phyloP scores from a whole-genome alignment of 2,329 filamentous ascomycete genomes.

The Fusarium siculi region DNA sequence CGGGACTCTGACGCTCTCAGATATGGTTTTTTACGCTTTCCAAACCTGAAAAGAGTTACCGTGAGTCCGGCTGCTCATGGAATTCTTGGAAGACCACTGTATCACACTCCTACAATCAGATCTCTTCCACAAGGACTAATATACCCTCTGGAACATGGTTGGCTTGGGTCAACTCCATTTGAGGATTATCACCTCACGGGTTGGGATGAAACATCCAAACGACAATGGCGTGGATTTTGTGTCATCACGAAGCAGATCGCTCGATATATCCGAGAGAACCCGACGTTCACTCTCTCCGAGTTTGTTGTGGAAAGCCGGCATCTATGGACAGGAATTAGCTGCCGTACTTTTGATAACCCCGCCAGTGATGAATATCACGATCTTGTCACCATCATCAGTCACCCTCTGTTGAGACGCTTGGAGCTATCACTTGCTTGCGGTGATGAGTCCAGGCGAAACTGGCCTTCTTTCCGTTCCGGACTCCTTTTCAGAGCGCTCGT shows the following conservation, averaged over 20 bases:
- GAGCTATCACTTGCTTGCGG: constrained; percentile 5
- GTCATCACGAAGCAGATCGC: constrained; percentile 42
- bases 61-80: constrained; percentile 55
- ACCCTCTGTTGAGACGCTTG: constrained; percentile 3
- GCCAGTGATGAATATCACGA: background rate
- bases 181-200: rapidly evolving
- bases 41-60: constrained; percentile 49
- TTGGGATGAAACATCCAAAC: constrained; percentile 3
- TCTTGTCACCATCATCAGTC: background rate
- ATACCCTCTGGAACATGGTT: constrained; percentile 50
- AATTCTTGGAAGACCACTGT: constrained; percentile 48
- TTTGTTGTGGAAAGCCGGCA: constrained; percentile 48
- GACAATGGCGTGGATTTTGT: constrained; percentile 46
- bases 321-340: constrained; percentile 46
- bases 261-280: constrained; percentile 12
- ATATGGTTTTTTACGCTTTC: constrained; percentile 46
- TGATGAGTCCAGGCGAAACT: rapidly evolving
- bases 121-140: constrained; percentile 47
- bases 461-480: background rate
- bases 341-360: background rate
- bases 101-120: constrained; percentile 45
- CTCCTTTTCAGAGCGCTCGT: background rate
- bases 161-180: background rate
- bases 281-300: constrained; percentile 43
- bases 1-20: constrained; percentile 48